A percentile compares a stretch with the other conserved stretches of the same genome.
phyloP scores from a whole-genome alignment of 1,284 basidiomycete genomes.

The Xerocomus cyaneibrunnescens region DNA sequence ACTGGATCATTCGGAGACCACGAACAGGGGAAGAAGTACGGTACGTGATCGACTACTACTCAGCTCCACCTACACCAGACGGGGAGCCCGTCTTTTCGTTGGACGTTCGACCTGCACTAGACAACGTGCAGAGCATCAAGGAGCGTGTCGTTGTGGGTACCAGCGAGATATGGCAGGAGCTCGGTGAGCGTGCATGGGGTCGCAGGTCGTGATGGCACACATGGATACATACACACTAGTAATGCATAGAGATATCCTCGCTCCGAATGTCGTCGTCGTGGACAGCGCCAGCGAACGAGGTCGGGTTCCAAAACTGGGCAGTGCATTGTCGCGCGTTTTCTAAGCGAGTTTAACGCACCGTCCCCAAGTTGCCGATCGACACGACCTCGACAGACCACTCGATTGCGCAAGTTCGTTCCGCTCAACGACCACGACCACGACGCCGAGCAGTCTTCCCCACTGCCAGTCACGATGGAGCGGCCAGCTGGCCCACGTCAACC shows the following conservation, averaged over 20 bases:
- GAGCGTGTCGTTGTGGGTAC: conserved; percentile 71
- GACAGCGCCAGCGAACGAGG: conserved; percentile 6
- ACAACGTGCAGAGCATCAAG: conserved; percentile 71
- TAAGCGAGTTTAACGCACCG: conserved; percentile 7
- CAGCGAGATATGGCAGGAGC: conserved; percentile 63
- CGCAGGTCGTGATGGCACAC: conserved; percentile 8
- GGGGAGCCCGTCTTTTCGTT: conserved; percentile 90
- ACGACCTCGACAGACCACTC: too few species aligned
- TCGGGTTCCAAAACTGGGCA: conserved; percentile 27
- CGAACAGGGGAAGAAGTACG: conserved; percentile 75
- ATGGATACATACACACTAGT: not conserved
- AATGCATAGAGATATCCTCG: not conserved
- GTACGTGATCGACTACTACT: conserved; percentile 97
- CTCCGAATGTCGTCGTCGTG: conserved; percentile 15
- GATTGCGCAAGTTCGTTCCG: too few species aligned
- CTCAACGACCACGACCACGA: not conserved
- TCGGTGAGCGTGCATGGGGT: conserved; percentile 34
- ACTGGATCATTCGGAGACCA: conserved; percentile 90
- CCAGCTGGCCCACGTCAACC: conserved; percentile 69
- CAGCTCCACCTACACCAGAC: conserved; percentile 79
- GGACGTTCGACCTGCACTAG: conserved; percentile 89
- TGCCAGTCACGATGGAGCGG: conserved; percentile 53
- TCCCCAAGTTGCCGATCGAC: conserved; percentile 6
- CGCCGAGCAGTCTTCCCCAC: conserved; percentile 3
- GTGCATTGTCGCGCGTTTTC: conserved; percentile 18